Percentiles rank a stretch among this genome's conserved stretches.
phyloP scores from a whole-genome alignment of 2,329 filamentous ascomycete species.

The Verticillium klebahnii region DNA sequence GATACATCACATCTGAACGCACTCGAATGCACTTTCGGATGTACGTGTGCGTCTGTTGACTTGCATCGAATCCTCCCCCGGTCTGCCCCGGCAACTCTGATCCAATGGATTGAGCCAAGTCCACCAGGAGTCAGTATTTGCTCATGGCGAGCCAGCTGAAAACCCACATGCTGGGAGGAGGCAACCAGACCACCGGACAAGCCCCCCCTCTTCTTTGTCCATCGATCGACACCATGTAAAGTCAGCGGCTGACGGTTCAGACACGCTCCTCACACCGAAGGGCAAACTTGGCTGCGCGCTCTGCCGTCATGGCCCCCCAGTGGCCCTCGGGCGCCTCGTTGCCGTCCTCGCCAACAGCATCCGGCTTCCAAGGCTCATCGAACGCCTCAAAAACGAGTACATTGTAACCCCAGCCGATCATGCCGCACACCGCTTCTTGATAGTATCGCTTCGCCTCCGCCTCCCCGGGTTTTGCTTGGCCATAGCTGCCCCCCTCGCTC shows the following conservation, averaged over 20 bases:
- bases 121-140: no score
- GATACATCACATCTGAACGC: no score
- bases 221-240: background rate
- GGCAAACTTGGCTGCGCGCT: constrained; percentile 51
- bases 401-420: constrained; percentile 61
- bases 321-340: constrained; percentile 58
- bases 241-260: background rate
- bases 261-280: constrained; percentile 17
- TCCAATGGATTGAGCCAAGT: no score
- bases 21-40: no score
- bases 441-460: constrained; percentile 57
- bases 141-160: no score
- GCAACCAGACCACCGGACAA: no score
- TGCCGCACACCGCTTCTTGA: constrained; percentile 57
- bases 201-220: no score
- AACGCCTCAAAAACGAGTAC: constrained; percentile 72
- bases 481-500: constrained; percentile 59
- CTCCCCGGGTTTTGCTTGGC: constrained; percentile 53
- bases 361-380: constrained; percentile 68
- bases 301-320: constrained; percentile 63
- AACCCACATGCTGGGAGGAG: no score
- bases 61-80: no score
- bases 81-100: no score
- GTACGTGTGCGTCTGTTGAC: no score
- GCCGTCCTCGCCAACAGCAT: constrained; percentile 58